Conservation (phyloP, 179 eudicot genomes). For the Gypsophila paniculata region DNA sequence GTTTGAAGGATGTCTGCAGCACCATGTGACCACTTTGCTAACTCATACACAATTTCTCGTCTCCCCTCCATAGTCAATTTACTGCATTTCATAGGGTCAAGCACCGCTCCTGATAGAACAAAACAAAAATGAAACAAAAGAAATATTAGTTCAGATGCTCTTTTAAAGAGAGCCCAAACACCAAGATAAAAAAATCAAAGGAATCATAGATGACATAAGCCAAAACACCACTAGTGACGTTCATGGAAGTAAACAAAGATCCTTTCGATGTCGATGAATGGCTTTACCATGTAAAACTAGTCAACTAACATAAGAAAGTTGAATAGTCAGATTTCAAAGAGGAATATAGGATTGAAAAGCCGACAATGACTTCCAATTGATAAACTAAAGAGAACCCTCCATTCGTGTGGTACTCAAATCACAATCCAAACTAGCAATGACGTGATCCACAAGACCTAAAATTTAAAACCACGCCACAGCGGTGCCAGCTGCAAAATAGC, state of each 20-base stretch:
- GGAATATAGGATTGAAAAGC: neutral
- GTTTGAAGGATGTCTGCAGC: conserved; percentile 63
- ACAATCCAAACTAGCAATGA: neutral
- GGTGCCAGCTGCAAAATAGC: conserved; percentile 14
- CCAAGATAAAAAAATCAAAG: conserved; percentile 13
- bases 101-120: conserved; percentile 41
- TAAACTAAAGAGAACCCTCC: conserved; percentile 13
- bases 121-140: conserved; percentile 7
- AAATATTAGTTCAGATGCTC: neutral
- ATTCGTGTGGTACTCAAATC: conserved; percentile 13
- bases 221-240: neutral
- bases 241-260: conserved; percentile 1
- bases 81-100: conserved; percentile 60
- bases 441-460: too few species aligned
- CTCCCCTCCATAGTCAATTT: conserved; percentile 70
- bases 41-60: conserved; percentile 62
- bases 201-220: conserved; percentile 8
- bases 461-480: conserved; percentile 12
- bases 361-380: conserved; percentile 13
- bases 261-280: conserved; percentile 8
- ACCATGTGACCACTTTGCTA: conserved; percentile 61
- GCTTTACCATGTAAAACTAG: conserved; percentile 15
- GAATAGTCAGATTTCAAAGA: conserved; percentile 17
- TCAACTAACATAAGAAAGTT: conserved; percentile 18
- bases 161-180: neutral